A percentile compares a stretch with the other conserved stretches of the same genome.
Evolutionary conservation across 116 monocot genomes (phyloP).

Genomic region (Zostera marina): DNA sequence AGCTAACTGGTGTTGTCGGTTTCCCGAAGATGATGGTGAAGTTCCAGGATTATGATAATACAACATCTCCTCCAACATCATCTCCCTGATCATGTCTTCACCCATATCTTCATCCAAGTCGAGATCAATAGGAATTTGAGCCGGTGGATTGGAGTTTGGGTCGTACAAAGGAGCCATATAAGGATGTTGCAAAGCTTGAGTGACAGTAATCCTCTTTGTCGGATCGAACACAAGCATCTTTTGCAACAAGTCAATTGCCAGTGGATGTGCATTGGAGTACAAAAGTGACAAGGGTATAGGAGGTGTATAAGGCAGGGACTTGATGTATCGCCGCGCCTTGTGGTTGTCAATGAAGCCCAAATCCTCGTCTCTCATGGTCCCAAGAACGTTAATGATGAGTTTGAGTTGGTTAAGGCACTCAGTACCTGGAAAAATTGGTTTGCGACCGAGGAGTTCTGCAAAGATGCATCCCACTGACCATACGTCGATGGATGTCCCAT

Average conservation of each 20-base stretch:
- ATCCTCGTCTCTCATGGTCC: constrained; percentile 34
- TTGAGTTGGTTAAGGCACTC: constrained; percentile 61
- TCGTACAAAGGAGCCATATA: constrained; percentile 52
- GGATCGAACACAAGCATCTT: constrained; percentile 60
- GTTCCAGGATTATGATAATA: constrained; percentile 25
- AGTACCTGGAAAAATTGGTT: constrained; percentile 52
- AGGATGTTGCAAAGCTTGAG: constrained; percentile 44
- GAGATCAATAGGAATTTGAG: constrained; percentile 38
- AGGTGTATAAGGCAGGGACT: constrained; percentile 36
- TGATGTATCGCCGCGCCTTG: constrained; percentile 40
- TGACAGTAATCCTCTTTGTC: constrained; percentile 36
- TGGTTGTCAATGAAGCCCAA: constrained; percentile 49
- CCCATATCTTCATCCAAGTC: constrained; percentile 43
- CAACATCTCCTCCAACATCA: constrained; percentile 53
- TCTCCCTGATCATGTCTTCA: constrained; percentile 42
- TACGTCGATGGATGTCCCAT: constrained; percentile 52
- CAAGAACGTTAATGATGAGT: constrained; percentile 46
- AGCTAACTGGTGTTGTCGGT: background rate
- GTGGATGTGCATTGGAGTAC: constrained; percentile 32
- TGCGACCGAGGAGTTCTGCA: constrained; percentile 45
- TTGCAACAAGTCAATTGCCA: constrained; percentile 41
- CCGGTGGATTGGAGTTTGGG: constrained; percentile 29
- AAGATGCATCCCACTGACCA: constrained; percentile 74
- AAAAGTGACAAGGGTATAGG: constrained; percentile 20
- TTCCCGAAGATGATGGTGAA: background rate